Evolutionary conservation across 176 grass and related monocot genomes (phyloP).

Genomic region (Chrysopogon serrulatus): DNA sequence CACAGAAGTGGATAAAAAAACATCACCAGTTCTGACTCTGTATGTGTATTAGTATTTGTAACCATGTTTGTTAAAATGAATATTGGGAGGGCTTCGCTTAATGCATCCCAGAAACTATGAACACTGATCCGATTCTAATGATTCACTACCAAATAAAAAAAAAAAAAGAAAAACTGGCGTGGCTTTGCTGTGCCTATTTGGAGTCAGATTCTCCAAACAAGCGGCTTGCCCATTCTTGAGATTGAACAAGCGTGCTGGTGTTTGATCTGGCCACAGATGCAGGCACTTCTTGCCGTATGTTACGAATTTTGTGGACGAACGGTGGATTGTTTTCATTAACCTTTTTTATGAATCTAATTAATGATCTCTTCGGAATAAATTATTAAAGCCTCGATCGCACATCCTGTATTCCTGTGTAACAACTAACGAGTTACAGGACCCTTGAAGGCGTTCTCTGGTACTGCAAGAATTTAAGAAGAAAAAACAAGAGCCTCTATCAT

Average conservation of each 20-base stretch:
- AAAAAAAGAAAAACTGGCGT: not conserved
- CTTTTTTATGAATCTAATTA: not conserved
- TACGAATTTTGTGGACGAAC: not conserved
- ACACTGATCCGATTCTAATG: not conserved
- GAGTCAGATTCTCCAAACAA: not conserved
- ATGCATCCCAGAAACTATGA: not conserved
- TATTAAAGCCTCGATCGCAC: not conserved
- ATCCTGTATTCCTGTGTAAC: too few species aligned
- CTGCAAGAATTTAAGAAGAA: not conserved
- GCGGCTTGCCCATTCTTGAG: not conserved
- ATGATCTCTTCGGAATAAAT: not conserved
- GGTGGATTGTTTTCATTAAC: not conserved
- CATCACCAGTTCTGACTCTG: conserved; percentile 19
- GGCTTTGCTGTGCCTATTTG: not conserved
- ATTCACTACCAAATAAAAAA: too few species aligned
- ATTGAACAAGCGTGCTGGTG: not conserved
- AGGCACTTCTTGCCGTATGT: not conserved
- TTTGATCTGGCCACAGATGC: not conserved
- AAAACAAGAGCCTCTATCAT: not conserved
- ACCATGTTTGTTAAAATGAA: not conserved
- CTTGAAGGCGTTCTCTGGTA: too few species aligned
- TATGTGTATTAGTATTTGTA: not conserved
- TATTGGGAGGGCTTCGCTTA: not conserved
- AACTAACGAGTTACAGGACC: too few species aligned
- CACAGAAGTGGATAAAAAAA: conserved; percentile 5